A percentile compares a stretch with the other conserved stretches of the same genome.
These are phyloP conservation scores for Acrasis kona DNA, from an alignment of 78 protist species.

Conservation along the genomic window DNA sequence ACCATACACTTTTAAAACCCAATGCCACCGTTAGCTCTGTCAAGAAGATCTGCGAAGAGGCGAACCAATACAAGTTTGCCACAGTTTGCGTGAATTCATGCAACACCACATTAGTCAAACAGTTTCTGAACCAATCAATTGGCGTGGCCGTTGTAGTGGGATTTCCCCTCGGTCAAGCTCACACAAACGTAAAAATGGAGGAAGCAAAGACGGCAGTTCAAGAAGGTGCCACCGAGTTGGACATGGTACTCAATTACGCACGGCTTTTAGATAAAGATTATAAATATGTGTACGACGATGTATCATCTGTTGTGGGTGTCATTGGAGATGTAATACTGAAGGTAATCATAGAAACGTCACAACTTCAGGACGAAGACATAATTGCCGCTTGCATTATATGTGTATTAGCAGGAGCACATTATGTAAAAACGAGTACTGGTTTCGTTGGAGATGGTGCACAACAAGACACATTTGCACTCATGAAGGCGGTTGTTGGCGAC, in stretches of 20 bases:
- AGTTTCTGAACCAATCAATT: conserved; percentile 8
- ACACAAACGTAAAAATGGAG: conserved; percentile 22
- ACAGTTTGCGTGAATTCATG: conserved; percentile 59
- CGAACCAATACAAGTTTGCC: conserved; percentile 29
- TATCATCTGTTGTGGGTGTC: conserved; percentile 10
- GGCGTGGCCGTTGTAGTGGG: conserved; percentile 43
- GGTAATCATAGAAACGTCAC: conserved; percentile 59
- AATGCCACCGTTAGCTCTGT: conserved; percentile 6
- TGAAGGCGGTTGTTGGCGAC: conserved; percentile 32
- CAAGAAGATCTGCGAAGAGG: conserved; percentile 35
- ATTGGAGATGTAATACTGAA: conserved; percentile 17
- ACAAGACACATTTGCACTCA: conserved; percentile 18
- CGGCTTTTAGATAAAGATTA: conserved; percentile 19
- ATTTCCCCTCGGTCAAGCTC: conserved; percentile 60
- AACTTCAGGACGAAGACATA: conserved; percentile 18
- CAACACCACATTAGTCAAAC: neutral
- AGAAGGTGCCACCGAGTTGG: conserved; percentile 46
- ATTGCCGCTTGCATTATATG: conserved; percentile 25
- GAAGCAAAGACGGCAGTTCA: conserved; percentile 26
- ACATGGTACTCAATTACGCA: conserved; percentile 60
- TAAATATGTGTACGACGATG: conserved; percentile 16
- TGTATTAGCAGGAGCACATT: conserved; percentile 41
- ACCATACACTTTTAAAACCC: conserved; percentile 58
- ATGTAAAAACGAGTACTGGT: conserved; percentile 73
- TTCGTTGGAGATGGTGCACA: conserved; percentile 40